Evolutionary conservation across 2,329 filamentous ascomycete genomes (phyloP).

Genomic region (Cytospora piceae): DNA sequence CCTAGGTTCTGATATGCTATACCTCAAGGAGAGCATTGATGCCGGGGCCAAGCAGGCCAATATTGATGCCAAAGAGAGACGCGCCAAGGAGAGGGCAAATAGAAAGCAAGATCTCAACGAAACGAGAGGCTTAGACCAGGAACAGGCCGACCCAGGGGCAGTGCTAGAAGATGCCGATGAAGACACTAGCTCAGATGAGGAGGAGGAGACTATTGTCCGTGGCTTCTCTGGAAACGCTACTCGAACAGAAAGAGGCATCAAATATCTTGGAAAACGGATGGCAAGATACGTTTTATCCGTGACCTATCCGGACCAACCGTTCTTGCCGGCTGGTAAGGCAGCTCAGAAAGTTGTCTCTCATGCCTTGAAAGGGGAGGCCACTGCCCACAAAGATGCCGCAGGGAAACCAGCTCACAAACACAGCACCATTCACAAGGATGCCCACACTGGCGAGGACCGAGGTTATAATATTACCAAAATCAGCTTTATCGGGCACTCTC

Average conservation of each 20-base stretch:
- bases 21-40: conserved; percentile 96
- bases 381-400: conserved; percentile 44
- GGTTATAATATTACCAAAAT: conserved; percentile 90
- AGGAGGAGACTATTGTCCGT: conserved; percentile 85
- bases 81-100: conserved; percentile 52
- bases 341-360: conserved; percentile 48
- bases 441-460: conserved; percentile 43
- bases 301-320: conserved; percentile 94
- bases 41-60: conserved; percentile 75
- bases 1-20: conserved; percentile 93
- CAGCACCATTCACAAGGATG: conserved; percentile 53
- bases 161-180: conserved; percentile 34
- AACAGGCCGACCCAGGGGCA: conserved; percentile 7
- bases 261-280: conserved; percentile 92
- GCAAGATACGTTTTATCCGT: conserved; percentile 88
- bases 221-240: conserved; percentile 90
- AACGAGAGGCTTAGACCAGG: conserved; percentile 12
- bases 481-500: conserved; percentile 90
- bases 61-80: conserved; percentile 66
- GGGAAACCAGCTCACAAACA: conserved; percentile 48
- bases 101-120: not conserved
- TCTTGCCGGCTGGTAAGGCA: conserved; percentile 66
- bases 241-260: conserved; percentile 91
- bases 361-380: conserved; percentile 43
- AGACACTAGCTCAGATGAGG: conserved; percentile 46